Evolutionary conservation across 306 rosid genomes (phyloP), one percentile per base, ranked within the genome.

Genomic region (Fagus crenata): DNA sequence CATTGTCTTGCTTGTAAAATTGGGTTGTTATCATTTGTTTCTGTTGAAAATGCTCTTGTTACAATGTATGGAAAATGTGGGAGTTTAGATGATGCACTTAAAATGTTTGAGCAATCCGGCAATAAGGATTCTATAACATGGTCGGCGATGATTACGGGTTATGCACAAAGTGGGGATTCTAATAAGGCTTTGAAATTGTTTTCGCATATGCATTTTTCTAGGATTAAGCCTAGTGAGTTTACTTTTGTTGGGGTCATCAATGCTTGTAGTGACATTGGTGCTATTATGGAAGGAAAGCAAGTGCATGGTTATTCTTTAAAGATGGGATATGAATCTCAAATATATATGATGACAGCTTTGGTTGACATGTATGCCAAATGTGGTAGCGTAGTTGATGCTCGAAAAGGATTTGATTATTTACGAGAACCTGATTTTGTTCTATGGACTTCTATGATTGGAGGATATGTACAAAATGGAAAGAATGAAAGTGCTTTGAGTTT

Each of bases 341-440:
- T n/a, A n/a, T n/a, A n/a, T n/a, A n/a, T n/a, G n/a, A n/a, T n/a
- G 87, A 82, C 93, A 35, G 88, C 97, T 73, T 83, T 91, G 85
- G 96, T 93, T 75, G 95, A 93, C 84, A 93, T 91, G 93, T 91
- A 91, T 68, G 93, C 91, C 1, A 91, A 93, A 79, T 91, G 93
- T 67, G 93, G 91, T 37, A 80, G 83, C 68, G 46, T 88, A 53
- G 58, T 15, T 17, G n/a, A n/a, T n/a, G n/a, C n/a, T n/a, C n/a
- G n/a, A n/a, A n/a, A n/a, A n/a, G n/a, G 93, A 72, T 93, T 93
- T 69, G 89, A 88, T 75, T 85, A 69, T 79, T 60, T 91, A 39
- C 85, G 82, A 64, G 86, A 87, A 55, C 90, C 90, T 28, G 97
- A 89, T 84, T 85, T 87, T 69, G 93, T 91, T 88, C 88, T 91